phyloP scores from a whole-genome alignment of 2,329 filamentous ascomycete species.

The Penicillium brevicompactum region DNA sequence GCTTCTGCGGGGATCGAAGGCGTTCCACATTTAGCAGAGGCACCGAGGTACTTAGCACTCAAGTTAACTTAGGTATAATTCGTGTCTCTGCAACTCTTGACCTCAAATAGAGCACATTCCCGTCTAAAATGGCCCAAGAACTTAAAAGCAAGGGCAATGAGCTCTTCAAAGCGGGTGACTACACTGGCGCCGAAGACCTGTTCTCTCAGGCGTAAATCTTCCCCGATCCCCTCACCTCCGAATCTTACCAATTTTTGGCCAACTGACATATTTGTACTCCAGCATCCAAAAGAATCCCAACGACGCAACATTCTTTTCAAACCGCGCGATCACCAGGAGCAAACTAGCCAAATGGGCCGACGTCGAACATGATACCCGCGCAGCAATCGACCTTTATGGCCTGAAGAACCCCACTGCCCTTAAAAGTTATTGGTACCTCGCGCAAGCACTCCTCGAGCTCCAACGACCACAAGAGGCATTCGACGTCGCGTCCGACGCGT shows the following conservation, averaged over 20 bases:
- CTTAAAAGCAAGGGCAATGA: slow-evolving; percentile 49
- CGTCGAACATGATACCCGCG: slow-evolving; percentile 75
- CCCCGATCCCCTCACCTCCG: not conserved
- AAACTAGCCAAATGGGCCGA: slow-evolving; percentile 73
- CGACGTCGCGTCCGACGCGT: slow-evolving; percentile 69
- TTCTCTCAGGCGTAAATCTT: slow-evolving; percentile 48
- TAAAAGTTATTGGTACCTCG: slow-evolving; percentile 82
- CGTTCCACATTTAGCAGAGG: slow-evolving; percentile 29
- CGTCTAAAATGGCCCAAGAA: slow-evolving; percentile 37
- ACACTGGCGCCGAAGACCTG: slow-evolving; percentile 48
- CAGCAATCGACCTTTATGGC: slow-evolving; percentile 68
- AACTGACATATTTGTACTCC: not conserved
- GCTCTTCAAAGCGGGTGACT: slow-evolving; percentile 49
- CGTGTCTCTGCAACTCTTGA: not conserved
- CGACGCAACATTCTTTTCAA: slow-evolving; percentile 82
- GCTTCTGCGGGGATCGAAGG: slow-evolving; percentile 39
- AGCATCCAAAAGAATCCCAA: slow-evolving; percentile 76
- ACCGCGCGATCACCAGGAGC: slow-evolving; percentile 80
- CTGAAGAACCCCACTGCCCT: slow-evolving; percentile 59
- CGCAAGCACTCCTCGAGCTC: slow-evolving; percentile 78
- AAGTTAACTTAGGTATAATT: not conserved
- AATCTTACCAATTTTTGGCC: too few relatives aligned
- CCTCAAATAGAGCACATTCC: not conserved
- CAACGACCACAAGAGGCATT: slow-evolving; percentile 73
- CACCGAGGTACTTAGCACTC: not conserved